Conservation (phyloP, 305 asterid species). For the Solanum chacoense region DNA sequence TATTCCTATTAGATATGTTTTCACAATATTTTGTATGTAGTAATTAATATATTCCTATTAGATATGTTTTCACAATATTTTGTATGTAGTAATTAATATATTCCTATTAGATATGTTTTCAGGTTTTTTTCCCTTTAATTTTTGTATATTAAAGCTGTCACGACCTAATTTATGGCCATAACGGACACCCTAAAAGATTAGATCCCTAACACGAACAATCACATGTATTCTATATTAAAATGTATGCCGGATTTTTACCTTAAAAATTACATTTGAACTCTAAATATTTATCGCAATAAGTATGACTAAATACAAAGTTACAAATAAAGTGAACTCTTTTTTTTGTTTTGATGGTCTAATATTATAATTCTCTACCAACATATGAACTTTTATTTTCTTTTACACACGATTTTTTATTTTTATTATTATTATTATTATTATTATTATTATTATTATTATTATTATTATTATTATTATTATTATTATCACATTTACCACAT, state of each 20-base stretch:
- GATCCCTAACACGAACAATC: neutral
- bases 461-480: too few species aligned
- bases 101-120: too few species aligned
- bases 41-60: too few species aligned
- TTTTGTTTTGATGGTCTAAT: neutral
- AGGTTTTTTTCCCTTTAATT: neutral
- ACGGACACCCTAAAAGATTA: neutral
- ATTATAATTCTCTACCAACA: neutral
- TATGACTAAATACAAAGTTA: neutral
- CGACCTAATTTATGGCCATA: neutral
- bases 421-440: too few species aligned
- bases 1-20: too few species aligned
- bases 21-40: too few species aligned
- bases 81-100: too few species aligned
- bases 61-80: too few species aligned
- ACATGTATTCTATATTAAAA: neutral
- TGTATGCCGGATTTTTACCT: neutral
- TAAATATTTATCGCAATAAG: neutral
- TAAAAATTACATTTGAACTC: too few species aligned
- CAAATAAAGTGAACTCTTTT: neutral
- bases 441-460: too few species aligned
- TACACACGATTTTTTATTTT: neutral
- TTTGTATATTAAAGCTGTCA: neutral
- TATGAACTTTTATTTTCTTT: neutral
- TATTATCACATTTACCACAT: too few species aligned